Percentiles rank a stretch among this genome's conserved stretches.
Evolutionary conservation across 2,329 filamentous ascomycete species (phyloP).

Genomic region (Fusarium xyrophilum): DNA sequence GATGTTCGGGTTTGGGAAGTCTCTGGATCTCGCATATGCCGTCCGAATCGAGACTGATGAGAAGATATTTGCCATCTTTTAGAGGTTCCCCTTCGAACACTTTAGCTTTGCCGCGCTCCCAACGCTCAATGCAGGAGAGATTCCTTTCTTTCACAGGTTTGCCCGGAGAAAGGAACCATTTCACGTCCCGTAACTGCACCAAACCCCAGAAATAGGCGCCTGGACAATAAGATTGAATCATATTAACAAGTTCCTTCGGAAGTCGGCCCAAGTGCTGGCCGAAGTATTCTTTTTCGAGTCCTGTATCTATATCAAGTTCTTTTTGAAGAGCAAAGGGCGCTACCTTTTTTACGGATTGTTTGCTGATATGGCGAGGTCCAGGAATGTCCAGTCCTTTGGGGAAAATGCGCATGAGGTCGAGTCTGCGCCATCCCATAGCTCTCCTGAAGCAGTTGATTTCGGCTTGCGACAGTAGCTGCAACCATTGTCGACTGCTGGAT

Average conservation of each 20-base stretch:
- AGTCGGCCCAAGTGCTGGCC: not conserved
- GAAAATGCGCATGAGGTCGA: not conserved
- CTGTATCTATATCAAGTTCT: no score
- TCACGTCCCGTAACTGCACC: not conserved
- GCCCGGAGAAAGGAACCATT: not conserved
- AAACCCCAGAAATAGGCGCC: not conserved
- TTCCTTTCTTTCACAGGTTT: rapidly evolving
- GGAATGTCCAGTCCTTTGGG: not conserved
- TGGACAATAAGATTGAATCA: not conserved
- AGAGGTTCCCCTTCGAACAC: no score
- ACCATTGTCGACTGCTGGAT: no score
- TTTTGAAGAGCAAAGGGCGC: not conserved
- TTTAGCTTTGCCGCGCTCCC: not conserved
- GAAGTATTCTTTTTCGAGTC: no score
- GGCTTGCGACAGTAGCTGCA: no score
- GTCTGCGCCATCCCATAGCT: not conserved
- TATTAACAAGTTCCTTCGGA: not conserved
- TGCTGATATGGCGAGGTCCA: no score
- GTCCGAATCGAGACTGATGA: not conserved
- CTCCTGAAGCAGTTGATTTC: not conserved
- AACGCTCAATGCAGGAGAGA: not conserved
- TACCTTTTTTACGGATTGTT: not conserved
- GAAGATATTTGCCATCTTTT: rapidly evolving
- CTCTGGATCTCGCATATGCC: not conserved
- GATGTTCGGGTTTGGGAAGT: no score